A percentile compares a stretch with the other conserved stretches of the same genome.
Evolutionary conservation across 106 monocot genomes (phyloP).

Genomic region (Dendrobium huoshanense): DNA sequence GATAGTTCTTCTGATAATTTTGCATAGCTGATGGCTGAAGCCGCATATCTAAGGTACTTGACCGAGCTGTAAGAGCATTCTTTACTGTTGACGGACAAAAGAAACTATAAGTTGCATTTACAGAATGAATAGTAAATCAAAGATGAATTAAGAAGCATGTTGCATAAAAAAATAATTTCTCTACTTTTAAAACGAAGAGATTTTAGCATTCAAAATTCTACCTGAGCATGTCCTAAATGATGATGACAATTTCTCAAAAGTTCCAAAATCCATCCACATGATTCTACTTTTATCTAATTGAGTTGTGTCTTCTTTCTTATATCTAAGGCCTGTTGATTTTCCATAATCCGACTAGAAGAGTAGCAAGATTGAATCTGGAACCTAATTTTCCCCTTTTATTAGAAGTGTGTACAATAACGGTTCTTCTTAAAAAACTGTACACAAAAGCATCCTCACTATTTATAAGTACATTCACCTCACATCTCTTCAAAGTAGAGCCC

Average conservation of each 20-base stretch:
- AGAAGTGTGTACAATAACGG: not conserved
- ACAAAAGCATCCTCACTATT: not conserved
- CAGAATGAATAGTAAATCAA: not conserved
- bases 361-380: not conserved
- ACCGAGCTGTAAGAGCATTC: constrained; percentile 13
- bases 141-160: not conserved
- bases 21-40: constrained; percentile 12
- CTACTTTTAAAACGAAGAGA: not conserved
- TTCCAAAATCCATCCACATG: no score
- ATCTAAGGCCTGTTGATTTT: no score
- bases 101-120: not conserved
- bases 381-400: not conserved
- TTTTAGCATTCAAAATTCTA: not conserved
- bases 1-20: constrained; percentile 20
- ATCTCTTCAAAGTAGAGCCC: not conserved
- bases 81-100: constrained; percentile 14
- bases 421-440: not conserved
- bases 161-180: not conserved
- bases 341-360: not conserved
- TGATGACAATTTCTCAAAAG: no score
- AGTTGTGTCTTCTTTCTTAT: no score
- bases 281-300: no score
- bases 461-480: not conserved
- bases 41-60: constrained; percentile 13
- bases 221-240: no score